Percentiles rank a stretch among this genome's conserved stretches.
These are phyloP conservation scores for Amanita inopinata DNA, from an alignment of 768 basidiomycete genomes.

Conservation along the genomic window DNA sequence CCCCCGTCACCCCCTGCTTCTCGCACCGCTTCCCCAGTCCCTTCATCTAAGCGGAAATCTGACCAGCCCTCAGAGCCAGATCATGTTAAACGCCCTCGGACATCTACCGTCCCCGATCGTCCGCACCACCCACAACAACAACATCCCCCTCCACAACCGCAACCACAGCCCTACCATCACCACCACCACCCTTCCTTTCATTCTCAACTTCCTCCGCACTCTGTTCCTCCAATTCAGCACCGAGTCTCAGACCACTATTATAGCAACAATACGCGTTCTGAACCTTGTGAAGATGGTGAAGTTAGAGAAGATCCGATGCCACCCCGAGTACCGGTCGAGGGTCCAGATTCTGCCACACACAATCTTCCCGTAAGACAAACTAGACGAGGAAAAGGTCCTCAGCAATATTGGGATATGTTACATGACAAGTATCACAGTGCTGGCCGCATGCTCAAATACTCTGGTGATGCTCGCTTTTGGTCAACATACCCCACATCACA, in stretches of 20 bases:
- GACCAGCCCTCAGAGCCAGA: conserved; percentile 29
- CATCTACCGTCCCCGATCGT: conserved; percentile 21
- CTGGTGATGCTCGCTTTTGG: conserved; percentile 71
- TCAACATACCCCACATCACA: conserved; percentile 59
- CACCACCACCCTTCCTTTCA: conserved; percentile 19
- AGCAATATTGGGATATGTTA: conserved; percentile 44
- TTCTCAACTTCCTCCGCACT: conserved; percentile 14
- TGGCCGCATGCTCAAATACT: conserved; percentile 75
- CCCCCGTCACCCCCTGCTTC: conserved; percentile 45
- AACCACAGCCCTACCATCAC: conserved; percentile 22
- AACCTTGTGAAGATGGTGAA: conserved; percentile 48
- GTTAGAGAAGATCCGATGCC: conserved; percentile 33
- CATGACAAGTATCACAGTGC: conserved; percentile 62
- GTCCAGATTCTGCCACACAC: conserved; percentile 21
- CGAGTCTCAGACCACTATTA: conserved; percentile 15
- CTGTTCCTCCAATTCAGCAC: conserved; percentile 18
- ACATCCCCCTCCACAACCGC: conserved; percentile 14
- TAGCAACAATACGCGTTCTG: conserved; percentile 22
- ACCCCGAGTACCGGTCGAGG: conserved; percentile 10
- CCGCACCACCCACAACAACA: conserved; percentile 15
- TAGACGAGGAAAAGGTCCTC: conserved; percentile 44
- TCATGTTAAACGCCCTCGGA: conserved; percentile 36
- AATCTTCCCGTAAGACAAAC: conserved; percentile 58
- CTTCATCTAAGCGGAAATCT: conserved; percentile 39
- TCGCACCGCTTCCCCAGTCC: conserved; percentile 36